Evolutionary conservation across 371 early-diverging fungal species (phyloP).

Genomic region (Mucor sp.): DNA sequence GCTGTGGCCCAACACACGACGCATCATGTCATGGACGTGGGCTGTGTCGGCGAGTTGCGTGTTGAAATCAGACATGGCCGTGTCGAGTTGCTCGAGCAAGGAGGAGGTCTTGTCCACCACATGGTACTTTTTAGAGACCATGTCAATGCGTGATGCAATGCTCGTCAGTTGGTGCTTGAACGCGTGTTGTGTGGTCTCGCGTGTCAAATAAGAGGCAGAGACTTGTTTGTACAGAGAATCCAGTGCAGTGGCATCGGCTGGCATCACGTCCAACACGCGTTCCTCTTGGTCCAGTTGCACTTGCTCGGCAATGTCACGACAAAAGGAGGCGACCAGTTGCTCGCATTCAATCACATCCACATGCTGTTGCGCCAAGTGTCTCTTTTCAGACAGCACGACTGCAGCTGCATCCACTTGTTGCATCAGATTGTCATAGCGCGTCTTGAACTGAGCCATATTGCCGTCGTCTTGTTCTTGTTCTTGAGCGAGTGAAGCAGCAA

Average conservation of each 20-base stretch:
- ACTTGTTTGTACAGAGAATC: neutral
- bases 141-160: neutral
- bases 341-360: slow-evolving; percentile 4
- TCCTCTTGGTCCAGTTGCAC: neutral
- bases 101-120: neutral
- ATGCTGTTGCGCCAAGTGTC: slow-evolving; percentile 1
- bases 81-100: neutral
- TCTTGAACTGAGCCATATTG: slow-evolving; percentile 1
- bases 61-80: neutral
- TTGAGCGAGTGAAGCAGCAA: neutral
- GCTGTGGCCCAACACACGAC: slow-evolving; percentile 30
- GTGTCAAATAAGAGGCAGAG: neutral
- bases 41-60: neutral
- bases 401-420: neutral
- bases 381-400: slow-evolving; percentile 1
- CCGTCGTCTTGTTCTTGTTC: neutral
- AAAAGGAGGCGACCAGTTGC: neutral
- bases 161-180: neutral
- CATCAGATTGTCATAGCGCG: neutral
- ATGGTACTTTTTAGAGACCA: neutral
- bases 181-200: neutral
- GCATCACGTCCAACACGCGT: neutral
- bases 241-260: neutral
- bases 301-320: neutral
- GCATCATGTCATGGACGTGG: slow-evolving; percentile 21